Evolutionary conservation across 129 eudicot genomes (phyloP), one percentile per base, ranked within the genome.

Genomic region (Mikania micrantha): DNA sequence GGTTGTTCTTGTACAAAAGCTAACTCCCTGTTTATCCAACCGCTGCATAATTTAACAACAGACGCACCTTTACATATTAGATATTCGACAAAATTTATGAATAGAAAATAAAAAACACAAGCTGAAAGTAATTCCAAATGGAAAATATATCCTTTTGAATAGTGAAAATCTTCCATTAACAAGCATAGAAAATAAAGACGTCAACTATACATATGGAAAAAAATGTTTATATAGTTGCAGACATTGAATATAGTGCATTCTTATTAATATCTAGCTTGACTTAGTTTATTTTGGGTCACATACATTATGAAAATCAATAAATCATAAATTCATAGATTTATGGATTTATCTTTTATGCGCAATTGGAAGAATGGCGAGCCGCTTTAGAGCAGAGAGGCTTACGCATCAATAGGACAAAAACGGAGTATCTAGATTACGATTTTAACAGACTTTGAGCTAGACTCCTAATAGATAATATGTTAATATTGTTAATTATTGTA

Each of bases 1-100:
- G 4, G 34, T 29, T 29, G 4, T 29, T 29, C 34, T 29, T 29
- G 34, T 2, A 2, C 4, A 29, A 29, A 79, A 88, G 76, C 94
- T 83, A n/a, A 88, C 86, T 9, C 97, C 97, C 8, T 74, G 80
- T 73, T 78, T 81, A 72, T 91, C 97, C 79, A 91, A 53, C 60
- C 66, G 63, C 97, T 91, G 85, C 71, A 75, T 31, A 47, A 41
- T 40, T 60, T 31, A 56, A 56, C 39, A 49, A 44, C n/a, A n/a
- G n/a, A n/a, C n/a, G n/a, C 28, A 40, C 17, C 9, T n/a, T 48
- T 60, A 29, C 22, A 5, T 19, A 8, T 76, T 49, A 60, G 38
- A 17, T 16, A 25, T 7, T 11, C 53, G 15, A 21, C 34, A 64
- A n/a, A 0, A 56, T 27, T 29, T 25, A 27, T 27, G 15, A 1